These are phyloP conservation scores for Kwoniella shivajii DNA, from an alignment of 1,284 basidiomycete genomes.

Conservation along the genomic window DNA sequence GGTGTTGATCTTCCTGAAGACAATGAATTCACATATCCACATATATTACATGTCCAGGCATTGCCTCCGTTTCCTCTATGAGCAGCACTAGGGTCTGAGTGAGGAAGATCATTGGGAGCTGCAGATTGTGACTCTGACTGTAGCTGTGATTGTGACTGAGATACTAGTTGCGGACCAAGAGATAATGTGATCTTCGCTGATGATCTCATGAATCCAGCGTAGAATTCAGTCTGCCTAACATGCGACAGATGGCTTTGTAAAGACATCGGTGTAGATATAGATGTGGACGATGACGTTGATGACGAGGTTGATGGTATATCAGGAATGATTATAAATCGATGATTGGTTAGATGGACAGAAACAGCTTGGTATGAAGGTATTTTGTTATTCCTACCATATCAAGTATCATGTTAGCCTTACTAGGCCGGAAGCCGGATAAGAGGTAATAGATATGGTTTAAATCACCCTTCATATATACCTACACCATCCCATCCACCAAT, in stretches of 20 bases:
- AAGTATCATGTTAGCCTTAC: too few species aligned
- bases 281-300: not conserved
- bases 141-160: not conserved
- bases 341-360: slow-evolving; percentile 77
- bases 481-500: slow-evolving; percentile 72
- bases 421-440: not conserved
- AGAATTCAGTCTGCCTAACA: slow-evolving; percentile 81
- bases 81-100: too few species aligned
- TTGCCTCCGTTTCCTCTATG: too few species aligned
- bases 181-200: slow-evolving; percentile 85
- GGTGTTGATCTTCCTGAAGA: slow-evolving; percentile 6
- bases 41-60: slow-evolving; percentile 80
- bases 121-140: not conserved
- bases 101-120: too few species aligned
- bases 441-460: slow-evolving; percentile 16
- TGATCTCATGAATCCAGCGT: slow-evolving; percentile 87
- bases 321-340: slow-evolving; percentile 61
- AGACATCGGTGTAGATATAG: slow-evolving; percentile 70
- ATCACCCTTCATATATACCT: slow-evolving; percentile 87
- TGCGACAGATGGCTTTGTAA: slow-evolving; percentile 63
- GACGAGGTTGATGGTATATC: slow-evolving; percentile 15
- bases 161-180: slow-evolving; percentile 52
- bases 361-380: slow-evolving; percentile 62
- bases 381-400: slow-evolving; percentile 71
- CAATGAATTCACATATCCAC: slow-evolving; percentile 71